A percentile compares a stretch with the other conserved stretches of the same genome.
These are phyloP conservation scores for Yamadazyma songkhlaensis DNA, from an alignment of 1,139 yeast species.

Conservation along the genomic window DNA sequence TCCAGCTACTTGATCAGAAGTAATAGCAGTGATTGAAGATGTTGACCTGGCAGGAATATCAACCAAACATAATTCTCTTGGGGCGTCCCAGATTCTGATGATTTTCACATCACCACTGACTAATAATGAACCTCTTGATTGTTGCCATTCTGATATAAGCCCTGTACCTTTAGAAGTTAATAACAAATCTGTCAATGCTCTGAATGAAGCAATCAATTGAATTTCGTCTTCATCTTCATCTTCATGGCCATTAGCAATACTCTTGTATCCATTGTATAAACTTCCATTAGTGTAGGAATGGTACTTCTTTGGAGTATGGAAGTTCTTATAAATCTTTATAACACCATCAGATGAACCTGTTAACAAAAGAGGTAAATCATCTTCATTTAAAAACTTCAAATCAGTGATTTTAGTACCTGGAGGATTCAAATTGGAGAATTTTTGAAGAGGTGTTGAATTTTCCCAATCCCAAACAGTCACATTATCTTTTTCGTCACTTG, in stretches of 20 bases:
- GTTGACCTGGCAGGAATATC: slow-evolving; percentile 93
- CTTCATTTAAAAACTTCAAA: slow-evolving; percentile 83
- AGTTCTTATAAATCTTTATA: slow-evolving; percentile 77
- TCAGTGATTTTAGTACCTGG: slow-evolving; percentile 88
- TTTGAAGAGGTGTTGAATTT: slow-evolving; percentile 50
- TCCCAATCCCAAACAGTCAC: slow-evolving; percentile 92
- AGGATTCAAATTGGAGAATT: slow-evolving; percentile 83
- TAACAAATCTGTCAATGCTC: slow-evolving; percentile 83
- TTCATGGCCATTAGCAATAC: slow-evolving; percentile 12
- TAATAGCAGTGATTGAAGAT: slow-evolving; percentile 81
- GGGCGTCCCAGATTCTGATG: slow-evolving; percentile 95
- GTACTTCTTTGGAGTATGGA: slow-evolving; percentile 42
- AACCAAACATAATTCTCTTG: slow-evolving; percentile 79
- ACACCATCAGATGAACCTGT: slow-evolving; percentile 95
- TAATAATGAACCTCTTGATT: slow-evolving; percentile 83
- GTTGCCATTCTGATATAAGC: slow-evolving; percentile 93
- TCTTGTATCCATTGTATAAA: not conserved
- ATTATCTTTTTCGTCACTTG: slow-evolving; percentile 82
- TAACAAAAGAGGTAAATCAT: slow-evolving; percentile 78
- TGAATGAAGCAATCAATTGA: slow-evolving; percentile 83
- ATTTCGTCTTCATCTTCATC: slow-evolving; percentile 28
- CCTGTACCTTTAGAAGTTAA: slow-evolving; percentile 83
- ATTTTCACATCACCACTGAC: slow-evolving; percentile 96
- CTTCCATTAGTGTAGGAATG: not conserved
- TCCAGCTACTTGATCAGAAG: slow-evolving; percentile 97